Conservation (phyloP, 345 rosid genomes). For the Eucalyptus polyanthemos region DNA sequence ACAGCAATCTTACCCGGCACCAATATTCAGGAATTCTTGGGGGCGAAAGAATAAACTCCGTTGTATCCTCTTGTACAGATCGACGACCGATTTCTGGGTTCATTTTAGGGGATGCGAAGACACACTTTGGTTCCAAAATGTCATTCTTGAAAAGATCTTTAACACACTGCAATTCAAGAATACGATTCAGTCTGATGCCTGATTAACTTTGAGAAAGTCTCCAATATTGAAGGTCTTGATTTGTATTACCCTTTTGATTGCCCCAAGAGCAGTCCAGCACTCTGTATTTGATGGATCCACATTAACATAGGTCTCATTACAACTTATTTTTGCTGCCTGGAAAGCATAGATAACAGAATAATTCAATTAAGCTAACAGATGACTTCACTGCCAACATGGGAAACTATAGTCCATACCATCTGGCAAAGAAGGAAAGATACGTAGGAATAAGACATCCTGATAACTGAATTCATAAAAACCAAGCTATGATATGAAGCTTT, state of each 20-base stretch:
- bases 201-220: not conserved
- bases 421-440: not conserved
- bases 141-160: constrained; percentile 1
- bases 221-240: not conserved
- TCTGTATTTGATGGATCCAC: constrained; percentile 2
- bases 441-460: not conserved
- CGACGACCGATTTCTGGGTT: not conserved
- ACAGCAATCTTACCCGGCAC: constrained; percentile 1
- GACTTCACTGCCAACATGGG: not conserved
- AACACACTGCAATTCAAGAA: not conserved
- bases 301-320: constrained; percentile 6
- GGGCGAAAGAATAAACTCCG: constrained; percentile 1
- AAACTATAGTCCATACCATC: not conserved
- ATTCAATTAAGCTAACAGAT: not conserved
- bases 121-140: constrained; percentile 15
- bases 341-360: not conserved
- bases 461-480: not conserved
- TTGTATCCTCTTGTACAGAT: not conserved
- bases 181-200: not conserved
- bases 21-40: constrained; percentile 5
- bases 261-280: constrained; percentile 4
- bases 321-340: constrained; percentile 8
- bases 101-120: constrained; percentile 7
- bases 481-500: not conserved
- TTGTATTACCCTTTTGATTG: not conserved